phyloP scores from a whole-genome alignment of 208 protist genomes.

The Crithidia bombi region DNA sequence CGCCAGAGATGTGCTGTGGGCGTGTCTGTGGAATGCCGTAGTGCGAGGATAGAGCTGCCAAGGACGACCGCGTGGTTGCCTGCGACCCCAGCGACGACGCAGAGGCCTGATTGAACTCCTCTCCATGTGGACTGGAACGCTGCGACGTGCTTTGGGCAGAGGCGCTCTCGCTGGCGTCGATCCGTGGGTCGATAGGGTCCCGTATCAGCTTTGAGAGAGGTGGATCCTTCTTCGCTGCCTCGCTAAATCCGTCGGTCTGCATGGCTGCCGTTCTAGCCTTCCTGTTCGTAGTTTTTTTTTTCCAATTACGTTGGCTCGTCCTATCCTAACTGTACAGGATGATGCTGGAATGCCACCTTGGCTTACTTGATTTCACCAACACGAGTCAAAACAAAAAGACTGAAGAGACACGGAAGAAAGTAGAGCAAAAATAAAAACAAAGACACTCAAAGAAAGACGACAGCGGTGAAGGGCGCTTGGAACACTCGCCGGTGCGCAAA shows the following conservation, averaged over 20 bases:
- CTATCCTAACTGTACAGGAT: too few relatives aligned
- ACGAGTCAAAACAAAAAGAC: too few relatives aligned
- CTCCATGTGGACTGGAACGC: constrained; percentile 1
- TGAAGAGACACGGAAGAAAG: not conserved
- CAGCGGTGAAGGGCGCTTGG: too few relatives aligned
- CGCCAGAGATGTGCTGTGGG: constrained; percentile 11
- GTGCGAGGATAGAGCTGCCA: constrained; percentile 8
- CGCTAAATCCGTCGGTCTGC: constrained; percentile 4
- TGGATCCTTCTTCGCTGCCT: constrained; percentile 3
- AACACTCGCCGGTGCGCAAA: too few relatives aligned
- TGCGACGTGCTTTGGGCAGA: not conserved
- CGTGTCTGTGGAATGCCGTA: not conserved
- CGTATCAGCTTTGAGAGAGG: not conserved
- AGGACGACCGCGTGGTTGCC: not conserved
- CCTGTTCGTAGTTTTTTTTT: too few relatives aligned
- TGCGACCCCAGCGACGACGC: constrained; percentile 1
- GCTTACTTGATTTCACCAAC: too few relatives aligned
- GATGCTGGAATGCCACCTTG: too few relatives aligned
- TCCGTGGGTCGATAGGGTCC: constrained; percentile 9
- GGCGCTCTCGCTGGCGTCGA: constrained; percentile 1
- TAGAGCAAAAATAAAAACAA: not conserved
- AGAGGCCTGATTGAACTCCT: constrained; percentile 18
- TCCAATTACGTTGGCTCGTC: not conserved
- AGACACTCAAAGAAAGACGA: not conserved
- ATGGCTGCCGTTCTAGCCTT: not conserved